Evolutionary conservation across 2,329 filamentous ascomycete genomes (phyloP), one percentile per base, ranked within the genome.

Genomic region (Plectosphaerella plurivora): DNA sequence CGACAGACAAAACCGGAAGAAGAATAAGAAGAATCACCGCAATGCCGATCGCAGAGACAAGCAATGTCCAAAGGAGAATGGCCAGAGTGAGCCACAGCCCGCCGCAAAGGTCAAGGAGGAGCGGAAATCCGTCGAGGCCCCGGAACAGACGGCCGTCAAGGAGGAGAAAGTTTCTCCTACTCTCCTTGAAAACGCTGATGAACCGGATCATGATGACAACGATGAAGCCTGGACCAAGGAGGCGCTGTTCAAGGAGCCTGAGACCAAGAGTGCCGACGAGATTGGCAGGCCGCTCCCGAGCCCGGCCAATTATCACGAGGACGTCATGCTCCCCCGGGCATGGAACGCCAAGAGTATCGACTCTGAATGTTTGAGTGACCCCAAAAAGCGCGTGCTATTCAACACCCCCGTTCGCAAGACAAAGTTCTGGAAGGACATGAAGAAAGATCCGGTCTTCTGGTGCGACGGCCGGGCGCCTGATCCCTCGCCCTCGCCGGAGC

Each of bases 361-460:
- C 44, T 78, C 76, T 3, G 65, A 69, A 22, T 78, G 71, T 57
- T 72, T 73, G 50, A 70, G 66, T 20, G 67, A 70, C 35, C 28
- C 28, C 4, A 67, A 73, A 16, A 74, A 77, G 53, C 53, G 68
- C 16, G 67, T 71, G 28, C 71, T 74, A 14, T 79, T 75, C 56
- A 61, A 57, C n/a, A 61, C 65, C 25, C 69, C 71, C 24, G 68
- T 78, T 35, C 68, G 73, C 45, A 67, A 70, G 36, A 68, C 70
- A 1, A 59, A 64, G 15, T 63, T 70, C 50, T 79, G 76, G 73
- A 51, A 61, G 20, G 61, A 57, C 7, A 51, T 75, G 48, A 68
- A 72, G 54, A 61, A 68, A 35, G 76, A 79, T 57, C 75, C 76
- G 2, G 69, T 68, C 3, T 78, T 79, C 56, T 56, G 59, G 39